Conservation (phyloP, 1,284 basidiomycete genomes). For the Trichosporon coremiiforme region DNA sequence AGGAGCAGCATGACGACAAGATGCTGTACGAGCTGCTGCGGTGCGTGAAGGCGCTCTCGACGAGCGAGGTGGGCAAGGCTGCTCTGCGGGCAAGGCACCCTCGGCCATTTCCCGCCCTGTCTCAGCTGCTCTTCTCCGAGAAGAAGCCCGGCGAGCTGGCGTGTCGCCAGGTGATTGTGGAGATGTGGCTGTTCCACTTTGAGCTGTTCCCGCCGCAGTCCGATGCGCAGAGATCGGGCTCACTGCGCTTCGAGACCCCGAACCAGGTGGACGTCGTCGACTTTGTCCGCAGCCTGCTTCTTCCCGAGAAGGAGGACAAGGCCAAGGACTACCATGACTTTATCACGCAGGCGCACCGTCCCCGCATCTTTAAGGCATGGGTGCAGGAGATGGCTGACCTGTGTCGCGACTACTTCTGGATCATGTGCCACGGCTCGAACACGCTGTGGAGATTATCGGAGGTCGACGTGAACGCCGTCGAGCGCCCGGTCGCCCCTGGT, state of each 20-base stretch:
- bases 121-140: slow-evolving; percentile 86
- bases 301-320: slow-evolving; percentile 49
- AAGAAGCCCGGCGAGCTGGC: slow-evolving; percentile 94
- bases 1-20: slow-evolving; percentile 97
- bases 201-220: slow-evolving; percentile 65
- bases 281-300: slow-evolving; percentile 49
- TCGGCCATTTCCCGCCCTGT: slow-evolving; percentile 79
- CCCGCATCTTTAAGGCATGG: slow-evolving; percentile 87
- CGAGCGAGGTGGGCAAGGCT: slow-evolving; percentile 65
- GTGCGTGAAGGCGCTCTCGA: slow-evolving; percentile 89
- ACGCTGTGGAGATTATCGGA: slow-evolving; percentile 80
- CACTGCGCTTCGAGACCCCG: slow-evolving; percentile 39
- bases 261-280: slow-evolving; percentile 33
- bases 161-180: slow-evolving; percentile 85
- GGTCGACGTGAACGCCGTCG: slow-evolving; percentile 78
- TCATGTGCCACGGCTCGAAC: slow-evolving; percentile 95
- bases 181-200: slow-evolving; percentile 77
- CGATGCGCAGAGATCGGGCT: neutral
- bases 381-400: slow-evolving; percentile 84
- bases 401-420: slow-evolving; percentile 95
- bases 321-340: slow-evolving; percentile 69
- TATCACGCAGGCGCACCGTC: slow-evolving; percentile 77
- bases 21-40: slow-evolving; percentile 87
- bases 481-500: slow-evolving; percentile 89
- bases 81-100: slow-evolving; percentile 82